Base-by-base conservation (phyloP, 73 alveolate genomes). In the Diophrys sp. region DNA sequence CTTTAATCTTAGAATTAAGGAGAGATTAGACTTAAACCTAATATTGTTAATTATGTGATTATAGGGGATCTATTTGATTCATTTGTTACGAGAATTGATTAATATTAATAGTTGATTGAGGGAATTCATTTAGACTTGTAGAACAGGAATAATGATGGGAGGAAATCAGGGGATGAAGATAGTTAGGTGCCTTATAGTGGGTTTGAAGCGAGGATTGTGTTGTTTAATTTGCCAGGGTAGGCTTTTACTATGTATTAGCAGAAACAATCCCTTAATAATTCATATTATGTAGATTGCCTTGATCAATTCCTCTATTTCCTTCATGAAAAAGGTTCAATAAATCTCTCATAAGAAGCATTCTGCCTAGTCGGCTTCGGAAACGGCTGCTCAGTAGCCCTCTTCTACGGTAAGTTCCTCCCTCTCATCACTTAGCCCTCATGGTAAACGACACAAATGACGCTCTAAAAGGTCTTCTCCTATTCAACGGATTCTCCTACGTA, bases 201-300 rank as follows among this genome's bases (percentile, higher is more conserved):
- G n/a, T n/a, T n/a, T 54, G 71, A 73, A 27, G 33, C 62, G 1
- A 29, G 89, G 25, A 70, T 80, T 24, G 31, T 80, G 1, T 54
- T 80, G 27, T 18, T 80, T 23, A 80, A 80, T 56, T 25, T 80
- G 23, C 89, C 89, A 18, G 89, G 89, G 1, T 31, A 80, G 31
- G 71, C 70, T 1, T 56, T 71, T 56, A 80, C 89, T 1, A 27
- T 72, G 62, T 80, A 72, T 30, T 72, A 73, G 24, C 25, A 18
- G 1, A n/a, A 32, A 0, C 68, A 70, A n/a, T 54, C 55, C 27
- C 70, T 80, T 14, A 80, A 73, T 56, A 80, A 80, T 34, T 18
- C 77, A 29, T 80, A 14, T 54, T 57, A 72, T 31, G 78, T 80
- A 1, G 56, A 71, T 14, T 80, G 89, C 72, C 67, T 80, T 0